phyloP scores from a whole-genome alignment of 768 basidiomycete species.

The Lactarius psammicola region DNA sequence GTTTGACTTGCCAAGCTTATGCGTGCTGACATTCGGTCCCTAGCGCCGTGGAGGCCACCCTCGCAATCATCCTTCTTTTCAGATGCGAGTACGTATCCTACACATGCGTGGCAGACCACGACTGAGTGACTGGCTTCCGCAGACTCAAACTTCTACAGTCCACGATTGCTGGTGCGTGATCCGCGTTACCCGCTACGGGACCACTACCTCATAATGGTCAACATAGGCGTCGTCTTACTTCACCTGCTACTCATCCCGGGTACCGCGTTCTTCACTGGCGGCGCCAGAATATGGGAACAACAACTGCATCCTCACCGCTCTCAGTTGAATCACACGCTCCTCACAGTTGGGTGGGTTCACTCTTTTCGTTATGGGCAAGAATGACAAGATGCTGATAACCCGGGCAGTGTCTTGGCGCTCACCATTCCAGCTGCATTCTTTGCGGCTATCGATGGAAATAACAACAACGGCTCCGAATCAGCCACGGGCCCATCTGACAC shows the following conservation, averaged over 20 bases:
- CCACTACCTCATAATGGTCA: not conserved
- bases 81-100: conserved; percentile 61
- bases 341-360: conserved; percentile 60
- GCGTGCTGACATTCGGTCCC: not conserved
- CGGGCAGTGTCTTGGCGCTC: conserved; percentile 55
- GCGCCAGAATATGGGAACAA: conserved; percentile 64
- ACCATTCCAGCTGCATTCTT: conserved; percentile 69
- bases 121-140: not conserved
- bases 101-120: not conserved
- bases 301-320: conserved; percentile 63
- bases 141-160: conserved; percentile 66
- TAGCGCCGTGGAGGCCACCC: conserved; percentile 68
- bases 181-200: conserved; percentile 9
- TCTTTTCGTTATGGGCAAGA: not conserved
- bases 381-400: not conserved
- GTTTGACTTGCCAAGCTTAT: not conserved
- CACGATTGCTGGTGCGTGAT: conserved; percentile 54
- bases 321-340: conserved; percentile 65
- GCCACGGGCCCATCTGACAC: conserved; percentile 42
- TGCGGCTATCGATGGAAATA: conserved; percentile 50
- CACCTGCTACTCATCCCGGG: conserved; percentile 73
- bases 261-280: conserved; percentile 65
- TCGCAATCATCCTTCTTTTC: conserved; percentile 66
- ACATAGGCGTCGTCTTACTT: conserved; percentile 62
- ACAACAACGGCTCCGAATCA: conserved; percentile 28